Percentiles rank a stretch among this genome's conserved stretches.
Evolutionary conservation across 176 grass and related monocot genomes (phyloP).

Genomic region (Juncus effusus): DNA sequence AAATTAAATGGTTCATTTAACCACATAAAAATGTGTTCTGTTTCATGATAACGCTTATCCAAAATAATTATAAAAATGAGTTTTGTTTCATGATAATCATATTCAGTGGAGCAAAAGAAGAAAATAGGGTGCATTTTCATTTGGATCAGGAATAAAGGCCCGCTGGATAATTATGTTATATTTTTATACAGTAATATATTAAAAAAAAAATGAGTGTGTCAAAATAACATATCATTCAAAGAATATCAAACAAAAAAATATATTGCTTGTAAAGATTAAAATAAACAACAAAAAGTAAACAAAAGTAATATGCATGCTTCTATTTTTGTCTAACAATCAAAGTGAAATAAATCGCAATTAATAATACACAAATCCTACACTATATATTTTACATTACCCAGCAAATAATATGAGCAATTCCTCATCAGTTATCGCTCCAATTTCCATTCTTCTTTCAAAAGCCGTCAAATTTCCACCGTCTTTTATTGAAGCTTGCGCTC

Average conservation of each 20-base stretch:
- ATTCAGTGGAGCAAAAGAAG: too few relatives aligned
- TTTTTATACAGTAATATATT: too few relatives aligned
- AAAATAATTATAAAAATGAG: too few relatives aligned
- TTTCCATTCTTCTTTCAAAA: constrained; percentile 96
- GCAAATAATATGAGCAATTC: constrained; percentile 91
- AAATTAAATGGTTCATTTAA: background rate
- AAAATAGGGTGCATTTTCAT: too few relatives aligned
- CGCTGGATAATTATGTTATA: too few relatives aligned
- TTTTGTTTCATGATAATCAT: too few relatives aligned
- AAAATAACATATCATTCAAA: too few relatives aligned
- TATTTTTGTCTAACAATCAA: background rate
- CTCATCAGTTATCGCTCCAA: constrained; percentile 95
- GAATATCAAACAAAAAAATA: background rate
- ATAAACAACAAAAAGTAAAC: constrained; percentile 11
- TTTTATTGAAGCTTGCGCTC: constrained; percentile 73
- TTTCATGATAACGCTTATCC: background rate
- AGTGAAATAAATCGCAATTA: background rate
- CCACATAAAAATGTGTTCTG: background rate
- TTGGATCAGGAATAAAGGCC: too few relatives aligned
- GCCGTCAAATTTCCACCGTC: constrained; percentile 81
- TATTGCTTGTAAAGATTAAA: constrained; percentile 15
- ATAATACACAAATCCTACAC: background rate
- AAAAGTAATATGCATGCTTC: background rate
- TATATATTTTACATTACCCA: constrained; percentile 32
- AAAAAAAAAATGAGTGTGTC: too few relatives aligned